Conservation (phyloP, 2,329 filamentous ascomycete genomes). For the Aspergillus pseudoglaucus region DNA sequence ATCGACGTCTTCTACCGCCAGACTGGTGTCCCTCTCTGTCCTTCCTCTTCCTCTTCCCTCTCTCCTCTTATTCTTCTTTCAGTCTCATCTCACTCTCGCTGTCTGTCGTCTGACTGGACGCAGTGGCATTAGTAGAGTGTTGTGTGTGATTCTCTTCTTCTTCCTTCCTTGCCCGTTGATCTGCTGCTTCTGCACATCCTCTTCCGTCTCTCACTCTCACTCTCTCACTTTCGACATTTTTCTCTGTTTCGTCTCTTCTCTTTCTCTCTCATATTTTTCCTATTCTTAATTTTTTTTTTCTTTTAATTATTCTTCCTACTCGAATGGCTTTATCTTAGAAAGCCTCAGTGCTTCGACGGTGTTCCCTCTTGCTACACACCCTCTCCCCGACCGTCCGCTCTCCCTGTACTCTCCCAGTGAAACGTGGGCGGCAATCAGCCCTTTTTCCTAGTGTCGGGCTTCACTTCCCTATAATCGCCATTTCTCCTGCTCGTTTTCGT, state of each 20-base stretch:
- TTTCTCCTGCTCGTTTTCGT: constrained; percentile 1
- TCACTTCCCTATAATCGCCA: neutral
- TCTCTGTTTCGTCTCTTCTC: neutral
- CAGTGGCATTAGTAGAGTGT: no score
- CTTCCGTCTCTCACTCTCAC: neutral
- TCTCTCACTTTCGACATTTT: neutral
- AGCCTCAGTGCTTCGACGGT: no score
- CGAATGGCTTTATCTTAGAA: no score
- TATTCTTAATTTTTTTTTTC: neutral
- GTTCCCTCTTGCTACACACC: neutral
- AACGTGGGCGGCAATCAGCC: neutral
- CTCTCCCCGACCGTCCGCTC: neutral
- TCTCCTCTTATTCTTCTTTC: neutral
- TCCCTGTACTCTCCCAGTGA: neutral
- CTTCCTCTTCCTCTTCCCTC: no score
- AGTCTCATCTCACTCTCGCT: neutral
- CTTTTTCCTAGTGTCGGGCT: neutral
- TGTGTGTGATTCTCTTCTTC: neutral
- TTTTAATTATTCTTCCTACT: neutral
- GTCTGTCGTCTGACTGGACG: no score
- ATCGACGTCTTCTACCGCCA: constrained; percentile 1
- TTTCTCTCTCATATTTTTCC: neutral
- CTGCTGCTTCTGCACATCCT: neutral
- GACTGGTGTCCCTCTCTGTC: constrained; percentile 1
- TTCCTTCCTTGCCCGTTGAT: constrained; percentile 6